phyloP scores from a whole-genome alignment of 768 basidiomycete species.

The Mycena latifolia region DNA sequence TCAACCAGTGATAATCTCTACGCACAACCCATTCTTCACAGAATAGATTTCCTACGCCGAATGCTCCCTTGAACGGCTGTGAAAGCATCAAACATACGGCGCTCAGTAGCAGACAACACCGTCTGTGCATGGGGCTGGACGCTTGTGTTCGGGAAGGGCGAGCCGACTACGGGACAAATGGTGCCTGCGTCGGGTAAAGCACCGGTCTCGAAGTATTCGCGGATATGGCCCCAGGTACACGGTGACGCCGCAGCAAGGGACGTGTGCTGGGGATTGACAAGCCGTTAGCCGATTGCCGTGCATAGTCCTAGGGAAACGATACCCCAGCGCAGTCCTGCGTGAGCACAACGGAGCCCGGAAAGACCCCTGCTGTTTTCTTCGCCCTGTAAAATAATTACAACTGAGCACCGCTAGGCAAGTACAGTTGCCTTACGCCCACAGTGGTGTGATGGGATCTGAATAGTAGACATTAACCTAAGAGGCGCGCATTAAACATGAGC shows the following conservation, averaged over 20 bases:
- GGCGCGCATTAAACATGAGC: not conserved
- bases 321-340: slow-evolving; percentile 58
- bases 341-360: slow-evolving; percentile 54
- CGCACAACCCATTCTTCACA: too few relatives aligned
- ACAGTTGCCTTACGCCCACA: slow-evolving; percentile 1
- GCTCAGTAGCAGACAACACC: not conserved
- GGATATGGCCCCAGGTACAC: slow-evolving; percentile 28
- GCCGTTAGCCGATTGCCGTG: not conserved
- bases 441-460: slow-evolving; percentile 37
- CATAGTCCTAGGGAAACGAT: slow-evolving; percentile 8
- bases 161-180: too few relatives aligned
- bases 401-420: not conserved
- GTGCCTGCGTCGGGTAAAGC: slow-evolving; percentile 21
- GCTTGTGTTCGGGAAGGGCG: not conserved
- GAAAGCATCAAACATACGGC: not conserved
- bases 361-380: too few relatives aligned
- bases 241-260: slow-evolving; percentile 8
- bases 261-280: not conserved
- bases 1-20: too few relatives aligned
- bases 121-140: not conserved
- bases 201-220: slow-evolving; percentile 35
- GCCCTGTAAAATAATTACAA: slow-evolving; percentile 42
- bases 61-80: not conserved
- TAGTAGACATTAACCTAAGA: not conserved
- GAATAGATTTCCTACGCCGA: not conserved